Percentiles rank a stretch among this genome's conserved stretches.
Evolutionary conservation across 192 early-diverging fungal species (phyloP).

Genomic region (Rhizophagus clarus): DNA sequence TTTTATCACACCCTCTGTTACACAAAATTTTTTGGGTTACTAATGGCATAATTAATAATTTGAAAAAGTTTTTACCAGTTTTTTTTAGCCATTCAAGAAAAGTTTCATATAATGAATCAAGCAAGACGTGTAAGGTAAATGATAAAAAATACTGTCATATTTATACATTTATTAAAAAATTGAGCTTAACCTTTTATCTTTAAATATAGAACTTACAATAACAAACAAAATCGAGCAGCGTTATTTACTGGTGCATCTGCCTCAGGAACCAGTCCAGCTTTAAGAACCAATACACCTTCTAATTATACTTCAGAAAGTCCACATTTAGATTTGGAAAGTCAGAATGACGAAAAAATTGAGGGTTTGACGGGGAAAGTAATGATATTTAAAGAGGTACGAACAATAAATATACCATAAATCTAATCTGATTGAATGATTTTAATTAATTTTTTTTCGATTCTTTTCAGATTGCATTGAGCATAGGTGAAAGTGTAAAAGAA

Average conservation of each 20-base stretch:
- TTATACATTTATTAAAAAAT: too few relatives aligned
- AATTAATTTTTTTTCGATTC: neutral
- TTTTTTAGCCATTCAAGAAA: too few relatives aligned
- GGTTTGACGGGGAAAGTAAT: constrained; percentile 28
- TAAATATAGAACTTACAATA: neutral
- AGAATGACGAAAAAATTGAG: constrained; percentile 29
- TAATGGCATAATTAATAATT: too few relatives aligned
- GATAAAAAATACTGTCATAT: too few relatives aligned
- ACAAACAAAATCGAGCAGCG: neutral
- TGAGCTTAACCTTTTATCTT: neutral
- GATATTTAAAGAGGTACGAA: constrained; percentile 27
- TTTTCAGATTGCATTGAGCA: constrained; percentile 21
- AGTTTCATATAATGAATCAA: too few relatives aligned
- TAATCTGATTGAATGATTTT: neutral
- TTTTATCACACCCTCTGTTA: too few relatives aligned
- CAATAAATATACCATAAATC: neutral
- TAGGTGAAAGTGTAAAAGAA: constrained; percentile 30
- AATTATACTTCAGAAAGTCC: neutral
- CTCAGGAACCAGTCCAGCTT: neutral
- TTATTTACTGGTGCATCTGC: constrained; percentile 1
- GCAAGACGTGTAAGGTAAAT: too few relatives aligned
- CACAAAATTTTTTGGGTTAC: too few relatives aligned
- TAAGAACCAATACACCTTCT: neutral
- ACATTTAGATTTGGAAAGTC: constrained; percentile 31
- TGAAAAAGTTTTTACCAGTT: too few relatives aligned